phyloP scores from a whole-genome alignment of 139 green algal genomes.

The Eudorina sp. region DNA sequence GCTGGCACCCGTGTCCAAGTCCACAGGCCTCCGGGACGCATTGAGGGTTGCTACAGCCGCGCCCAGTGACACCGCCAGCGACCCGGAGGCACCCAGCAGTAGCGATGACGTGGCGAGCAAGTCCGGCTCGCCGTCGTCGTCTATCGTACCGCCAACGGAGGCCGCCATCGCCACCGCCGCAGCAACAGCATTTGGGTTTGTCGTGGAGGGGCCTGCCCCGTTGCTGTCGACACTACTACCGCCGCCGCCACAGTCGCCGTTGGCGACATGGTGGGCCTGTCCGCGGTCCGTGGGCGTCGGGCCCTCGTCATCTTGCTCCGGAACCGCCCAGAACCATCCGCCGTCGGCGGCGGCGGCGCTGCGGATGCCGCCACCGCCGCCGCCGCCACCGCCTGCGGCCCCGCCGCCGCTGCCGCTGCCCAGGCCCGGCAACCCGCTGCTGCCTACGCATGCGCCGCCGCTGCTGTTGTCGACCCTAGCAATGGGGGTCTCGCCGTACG shows the following conservation, averaged over 20 bases:
- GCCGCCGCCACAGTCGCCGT: no score
- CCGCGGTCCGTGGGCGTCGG: not conserved
- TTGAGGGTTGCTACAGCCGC: conserved; percentile 2
- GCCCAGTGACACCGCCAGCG: not conserved
- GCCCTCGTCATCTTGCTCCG: not conserved
- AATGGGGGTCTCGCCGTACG: not conserved
- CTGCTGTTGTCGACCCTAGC: not conserved
- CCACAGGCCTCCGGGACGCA: not conserved
- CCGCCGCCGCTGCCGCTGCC: not conserved
- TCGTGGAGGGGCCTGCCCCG: no score
- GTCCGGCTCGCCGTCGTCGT: not conserved
- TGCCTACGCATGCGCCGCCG: not conserved
- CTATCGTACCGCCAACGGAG: not conserved
- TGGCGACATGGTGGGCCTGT: no score
- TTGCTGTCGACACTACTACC: no score
- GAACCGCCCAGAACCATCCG: conserved; percentile 8
- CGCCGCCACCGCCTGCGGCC: not conserved
- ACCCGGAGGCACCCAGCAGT: not conserved
- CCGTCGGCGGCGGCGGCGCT: not conserved
- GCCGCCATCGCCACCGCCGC: not conserved
- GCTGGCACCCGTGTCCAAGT: not conserved
- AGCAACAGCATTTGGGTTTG: no score
- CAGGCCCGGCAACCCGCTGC: no score
- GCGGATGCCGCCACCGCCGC: not conserved
- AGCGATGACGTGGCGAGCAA: not conserved